phyloP scores from a whole-genome alignment of 1,284 basidiomycete genomes.

The Lignosus rhinocerotis region DNA sequence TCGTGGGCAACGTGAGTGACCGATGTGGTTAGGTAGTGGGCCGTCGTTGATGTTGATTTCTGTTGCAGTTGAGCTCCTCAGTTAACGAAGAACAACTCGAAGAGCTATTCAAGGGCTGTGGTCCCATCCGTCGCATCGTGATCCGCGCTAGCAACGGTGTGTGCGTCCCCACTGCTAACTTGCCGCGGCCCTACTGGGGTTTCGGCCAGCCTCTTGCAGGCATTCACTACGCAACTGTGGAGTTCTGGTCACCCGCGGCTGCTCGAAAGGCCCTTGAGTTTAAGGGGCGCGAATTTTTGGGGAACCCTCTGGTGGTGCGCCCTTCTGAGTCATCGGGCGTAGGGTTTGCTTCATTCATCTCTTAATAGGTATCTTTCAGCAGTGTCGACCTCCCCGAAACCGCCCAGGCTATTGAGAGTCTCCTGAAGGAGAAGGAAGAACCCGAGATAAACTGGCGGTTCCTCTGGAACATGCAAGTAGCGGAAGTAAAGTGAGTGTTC shows the following conservation, averaged over 20 bases:
- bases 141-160: slow-evolving; percentile 51
- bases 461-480: too few species aligned
- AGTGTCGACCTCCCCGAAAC: slow-evolving; percentile 55
- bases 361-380: slow-evolving; percentile 37
- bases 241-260: slow-evolving; percentile 40
- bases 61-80: slow-evolving; percentile 31
- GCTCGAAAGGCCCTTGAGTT: slow-evolving; percentile 43
- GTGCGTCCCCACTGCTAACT: slow-evolving; percentile 33
- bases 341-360: background rate
- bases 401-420: slow-evolving; percentile 32
- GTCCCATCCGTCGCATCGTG: slow-evolving; percentile 40
- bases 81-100: slow-evolving; percentile 40
- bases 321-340: slow-evolving; percentile 26
- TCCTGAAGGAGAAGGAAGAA: background rate
- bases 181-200: slow-evolving; percentile 15
- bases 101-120: slow-evolving; percentile 43
- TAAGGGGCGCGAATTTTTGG: slow-evolving; percentile 40
- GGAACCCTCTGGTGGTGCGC: slow-evolving; percentile 44
- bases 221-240: slow-evolving; percentile 51
- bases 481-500: background rate
- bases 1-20: slow-evolving; percentile 59
- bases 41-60: slow-evolving; percentile 2
- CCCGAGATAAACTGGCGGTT: too few species aligned
- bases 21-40: background rate
- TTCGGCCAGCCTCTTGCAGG: slow-evolving; percentile 33